These are phyloP conservation scores for Penicillium psychrosexuale DNA, from an alignment of 2,329 filamentous ascomycete genomes.

Conservation along the genomic window DNA sequence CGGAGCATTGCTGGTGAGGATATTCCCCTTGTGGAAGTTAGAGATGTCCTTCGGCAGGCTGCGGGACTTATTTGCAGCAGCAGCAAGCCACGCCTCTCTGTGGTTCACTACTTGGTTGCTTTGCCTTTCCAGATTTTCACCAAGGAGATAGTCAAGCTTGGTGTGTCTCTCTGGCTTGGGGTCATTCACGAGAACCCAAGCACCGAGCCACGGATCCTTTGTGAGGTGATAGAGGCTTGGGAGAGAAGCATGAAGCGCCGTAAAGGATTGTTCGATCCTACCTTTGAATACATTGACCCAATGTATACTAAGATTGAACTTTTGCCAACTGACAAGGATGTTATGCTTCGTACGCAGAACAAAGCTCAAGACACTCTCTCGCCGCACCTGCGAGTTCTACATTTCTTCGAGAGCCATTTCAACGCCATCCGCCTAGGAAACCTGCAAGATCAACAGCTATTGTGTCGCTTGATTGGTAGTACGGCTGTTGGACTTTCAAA, in stretches of 20 bases:
- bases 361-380: conserved; percentile 76
- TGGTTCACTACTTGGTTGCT: conserved; percentile 82
- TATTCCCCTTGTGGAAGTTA: conserved; percentile 70
- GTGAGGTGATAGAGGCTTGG: conserved; percentile 87
- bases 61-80: conserved; percentile 81
- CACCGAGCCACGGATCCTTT: conserved; percentile 80
- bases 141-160: conserved; percentile 92
- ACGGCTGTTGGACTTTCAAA: conserved; percentile 73
- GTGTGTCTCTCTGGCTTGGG: conserved; percentile 92
- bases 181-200: conserved; percentile 93
- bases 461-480: conserved; percentile 73
- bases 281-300: conserved; percentile 73
- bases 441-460: conserved; percentile 74
- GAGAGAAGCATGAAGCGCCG: conserved; percentile 75
- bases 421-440: conserved; percentile 86
- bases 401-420: conserved; percentile 92
- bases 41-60: conserved; percentile 77
- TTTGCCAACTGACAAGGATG: conserved; percentile 78
- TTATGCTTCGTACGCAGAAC: conserved; percentile 72
- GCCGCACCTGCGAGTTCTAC: conserved; percentile 79
- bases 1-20: conserved; percentile 66
- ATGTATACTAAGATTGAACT: conserved; percentile 92
- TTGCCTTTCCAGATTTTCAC: conserved; percentile 93
- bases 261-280: conserved; percentile 75
- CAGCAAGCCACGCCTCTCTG: conserved; percentile 69